A percentile compares a stretch with the other conserved stretches of the same genome.
Evolutionary conservation across 2,329 filamentous ascomycete genomes (phyloP).

Genomic region (Neurospora sp.): DNA sequence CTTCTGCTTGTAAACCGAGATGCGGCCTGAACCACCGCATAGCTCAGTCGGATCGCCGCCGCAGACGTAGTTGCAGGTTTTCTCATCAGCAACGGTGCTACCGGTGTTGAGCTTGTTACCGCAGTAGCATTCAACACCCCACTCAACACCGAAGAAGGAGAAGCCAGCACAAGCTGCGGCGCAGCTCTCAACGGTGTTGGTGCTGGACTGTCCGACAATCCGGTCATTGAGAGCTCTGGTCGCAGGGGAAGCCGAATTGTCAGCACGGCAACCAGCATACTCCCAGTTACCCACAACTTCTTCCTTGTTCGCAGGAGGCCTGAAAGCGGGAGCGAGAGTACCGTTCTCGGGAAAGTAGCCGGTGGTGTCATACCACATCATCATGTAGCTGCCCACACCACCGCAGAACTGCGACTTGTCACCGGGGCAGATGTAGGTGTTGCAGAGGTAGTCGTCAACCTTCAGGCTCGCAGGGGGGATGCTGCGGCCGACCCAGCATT

Average conservation of each 20-base stretch:
- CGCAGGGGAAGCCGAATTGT: not conserved
- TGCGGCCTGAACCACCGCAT: conserved; percentile 14
- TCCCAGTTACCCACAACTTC: conserved; percentile 3
- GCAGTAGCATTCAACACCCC: conserved; percentile 10
- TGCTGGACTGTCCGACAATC: conserved; percentile 1
- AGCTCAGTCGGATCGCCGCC: conserved; percentile 6
- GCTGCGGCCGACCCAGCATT: conserved; percentile 8
- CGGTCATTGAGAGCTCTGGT: conserved; percentile 1
- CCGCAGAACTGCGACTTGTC: conserved; percentile 6
- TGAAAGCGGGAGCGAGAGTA: conserved; percentile 3
- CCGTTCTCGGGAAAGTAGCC: conserved; percentile 7
- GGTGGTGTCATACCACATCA: conserved; percentile 6
- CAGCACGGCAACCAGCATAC: conserved; percentile 6
- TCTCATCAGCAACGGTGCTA: conserved; percentile 4
- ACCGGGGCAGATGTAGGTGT: conserved; percentile 5
- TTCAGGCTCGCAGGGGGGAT: conserved; percentile 2
- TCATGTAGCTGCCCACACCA: conserved; percentile 4
- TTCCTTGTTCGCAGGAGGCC: conserved; percentile 3
- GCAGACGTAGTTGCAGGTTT: conserved; percentile 12
- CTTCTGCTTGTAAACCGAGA: conserved; percentile 7
- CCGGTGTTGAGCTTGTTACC: conserved; percentile 4
- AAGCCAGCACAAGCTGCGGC: conserved; percentile 8
- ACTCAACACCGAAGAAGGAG: conserved; percentile 10
- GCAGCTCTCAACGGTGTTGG: conserved; percentile 8
- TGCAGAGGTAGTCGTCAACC: conserved; percentile 6